These are phyloP conservation scores for Termitomyces bulborhizus DNA, from an alignment of 768 basidiomycete species.

Conservation along the genomic window DNA sequence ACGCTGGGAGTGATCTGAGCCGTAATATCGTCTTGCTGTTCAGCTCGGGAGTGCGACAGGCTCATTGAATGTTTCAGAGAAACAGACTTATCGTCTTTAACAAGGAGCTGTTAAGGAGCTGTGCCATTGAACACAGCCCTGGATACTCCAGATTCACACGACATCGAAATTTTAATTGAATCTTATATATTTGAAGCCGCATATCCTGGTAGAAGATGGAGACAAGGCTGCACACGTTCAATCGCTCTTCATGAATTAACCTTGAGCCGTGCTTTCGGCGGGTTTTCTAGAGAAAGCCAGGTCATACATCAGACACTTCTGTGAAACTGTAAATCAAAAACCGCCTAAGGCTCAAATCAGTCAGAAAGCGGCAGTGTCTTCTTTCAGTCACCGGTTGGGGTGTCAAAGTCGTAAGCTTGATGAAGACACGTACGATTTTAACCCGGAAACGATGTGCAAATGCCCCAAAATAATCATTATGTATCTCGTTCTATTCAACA, in stretches of 20 bases:
- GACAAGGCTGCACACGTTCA: too few species aligned
- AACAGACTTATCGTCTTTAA: not conserved
- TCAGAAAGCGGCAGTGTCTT: not conserved
- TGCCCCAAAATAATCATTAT: not conserved
- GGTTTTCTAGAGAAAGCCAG: not conserved
- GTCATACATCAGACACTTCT: not conserved
- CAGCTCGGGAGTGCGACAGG: not conserved
- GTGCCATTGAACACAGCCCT: not conserved
- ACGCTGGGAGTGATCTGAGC: not conserved
- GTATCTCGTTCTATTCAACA: conserved; percentile 3
- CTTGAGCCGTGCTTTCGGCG: too few species aligned
- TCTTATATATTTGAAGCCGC: not conserved
- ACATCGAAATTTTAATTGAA: not conserved
- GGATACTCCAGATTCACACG: not conserved
- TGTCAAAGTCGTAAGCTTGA: not conserved
- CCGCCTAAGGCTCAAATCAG: not conserved
- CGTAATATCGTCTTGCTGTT: not conserved
- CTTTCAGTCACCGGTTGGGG: too few species aligned
- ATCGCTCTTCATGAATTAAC: not conserved
- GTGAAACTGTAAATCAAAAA: not conserved
- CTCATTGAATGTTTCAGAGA: not conserved
- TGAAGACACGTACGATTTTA: not conserved
- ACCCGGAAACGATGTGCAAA: not conserved
- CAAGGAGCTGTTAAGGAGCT: not conserved
- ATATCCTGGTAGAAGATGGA: not conserved